Evolutionary conservation across 78 protist species (phyloP), one percentile per base, ranked within the genome.

Genomic region (Trichosphaerium sp.): DNA sequence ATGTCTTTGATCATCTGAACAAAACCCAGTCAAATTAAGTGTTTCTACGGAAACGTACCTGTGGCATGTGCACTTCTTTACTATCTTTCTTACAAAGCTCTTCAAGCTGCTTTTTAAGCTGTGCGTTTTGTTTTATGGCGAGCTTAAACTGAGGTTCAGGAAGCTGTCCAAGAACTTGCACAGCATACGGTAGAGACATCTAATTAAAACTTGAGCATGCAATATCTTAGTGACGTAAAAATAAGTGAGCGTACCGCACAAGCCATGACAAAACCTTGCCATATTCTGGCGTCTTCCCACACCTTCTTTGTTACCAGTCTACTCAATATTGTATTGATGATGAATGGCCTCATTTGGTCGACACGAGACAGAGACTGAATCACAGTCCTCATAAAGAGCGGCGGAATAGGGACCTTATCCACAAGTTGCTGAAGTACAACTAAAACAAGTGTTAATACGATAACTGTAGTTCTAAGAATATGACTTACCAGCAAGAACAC

Each of bases 231-330:
- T n/a, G n/a, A n/a, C n/a, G n/a, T n/a, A n/a, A n/a, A n/a, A n/a
- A n/a, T n/a, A n/a, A n/a, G n/a, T n/a, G n/a, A n/a, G n/a, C n/a
- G n/a, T n/a, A n/a, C n/a, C n/a, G n/a, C n/a, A n/a, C n/a, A n/a
- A n/a, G n/a, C n/a, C n/a, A 56, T 15, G 18, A 74, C 14, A 54
- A 74, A 74, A 37, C 80, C 80, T 28, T 39, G 38, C 80, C 80
- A 74, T 3, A 63, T 59, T 8, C 39, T 54, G 25, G 57, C 18
- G 38, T 63, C 63, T 1, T 74, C 42, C 80, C 80, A 74, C 10
- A 74, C 57, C 26, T 74, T 73, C 38, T 65, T 62, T 18, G 80
- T 40, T 0, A 74, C 65, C 41, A 74, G 37, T n/a, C 62, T 58
- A 34, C 58, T 15, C 12, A 74, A 32, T 1, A 74, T 52, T 4